These are phyloP conservation scores for Closterium sp. DNA, from an alignment of 139 green algal genomes.

Conservation along the genomic window DNA sequence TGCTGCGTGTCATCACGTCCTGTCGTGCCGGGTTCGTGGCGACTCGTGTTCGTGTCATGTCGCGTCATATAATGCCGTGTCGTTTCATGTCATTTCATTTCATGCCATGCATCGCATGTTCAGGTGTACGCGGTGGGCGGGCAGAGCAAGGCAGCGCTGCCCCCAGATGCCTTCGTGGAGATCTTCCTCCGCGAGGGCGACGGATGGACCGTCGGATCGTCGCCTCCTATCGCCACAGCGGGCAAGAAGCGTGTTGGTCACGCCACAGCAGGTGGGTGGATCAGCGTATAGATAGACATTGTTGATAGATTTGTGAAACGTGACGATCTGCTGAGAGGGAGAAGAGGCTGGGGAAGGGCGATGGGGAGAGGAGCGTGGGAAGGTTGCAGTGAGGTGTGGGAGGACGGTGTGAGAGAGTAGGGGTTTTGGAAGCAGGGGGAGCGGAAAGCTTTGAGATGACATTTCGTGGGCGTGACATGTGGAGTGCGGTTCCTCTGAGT, in stretches of 20 bases:
- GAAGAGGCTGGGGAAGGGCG: too few species aligned
- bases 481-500: too few species aligned
- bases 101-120: neutral
- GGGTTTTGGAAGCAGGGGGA: too few species aligned
- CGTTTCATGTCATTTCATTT: too few species aligned
- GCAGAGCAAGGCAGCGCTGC: neutral
- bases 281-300: too few species aligned
- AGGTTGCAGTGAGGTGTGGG: too few species aligned
- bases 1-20: too few species aligned
- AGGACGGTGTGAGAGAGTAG: too few species aligned
- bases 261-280: neutral
- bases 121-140: neutral
- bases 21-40: too few species aligned
- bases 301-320: too few species aligned
- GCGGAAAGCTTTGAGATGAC: neutral
- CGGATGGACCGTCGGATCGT: neutral
- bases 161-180: neutral
- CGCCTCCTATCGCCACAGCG: neutral
- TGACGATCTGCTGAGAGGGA: too few species aligned
- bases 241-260: neutral
- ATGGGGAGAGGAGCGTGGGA: too few species aligned
- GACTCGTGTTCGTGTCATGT: neutral
- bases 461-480: neutral
- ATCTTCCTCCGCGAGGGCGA: neutral
- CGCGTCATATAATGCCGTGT: neutral